Percentiles rank a stretch among this genome's conserved stretches.
phyloP scores from a whole-genome alignment of 2,329 filamentous ascomycete genomes.

The Cladophialophora carrionii region DNA sequence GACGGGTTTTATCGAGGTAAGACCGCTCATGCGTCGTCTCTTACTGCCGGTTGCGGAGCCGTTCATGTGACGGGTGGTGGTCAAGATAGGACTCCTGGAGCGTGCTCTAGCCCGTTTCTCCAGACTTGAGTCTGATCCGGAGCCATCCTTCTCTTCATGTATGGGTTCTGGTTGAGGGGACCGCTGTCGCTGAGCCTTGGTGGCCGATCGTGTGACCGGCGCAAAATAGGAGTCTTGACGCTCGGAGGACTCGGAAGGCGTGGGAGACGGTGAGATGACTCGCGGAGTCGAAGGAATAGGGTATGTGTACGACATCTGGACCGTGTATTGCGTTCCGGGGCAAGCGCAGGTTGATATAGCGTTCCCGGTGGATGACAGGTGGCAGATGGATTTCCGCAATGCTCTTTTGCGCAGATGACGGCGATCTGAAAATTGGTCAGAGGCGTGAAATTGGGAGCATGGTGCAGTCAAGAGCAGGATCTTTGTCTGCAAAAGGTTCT shows the following conservation, averaged over 20 bases:
- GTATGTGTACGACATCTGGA: constrained; percentile 53
- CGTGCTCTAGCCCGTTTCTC: constrained; percentile 67
- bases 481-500: not conserved
- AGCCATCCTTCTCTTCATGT: constrained; percentile 58
- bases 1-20: constrained; percentile 54
- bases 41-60: constrained; percentile 36
- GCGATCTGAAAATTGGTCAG: not conserved
- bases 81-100: constrained; percentile 68
- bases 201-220: constrained; percentile 75
- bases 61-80: constrained; percentile 40
- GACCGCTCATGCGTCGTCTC: constrained; percentile 55
- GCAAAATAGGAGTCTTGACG: constrained; percentile 67
- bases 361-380: constrained; percentile 5
- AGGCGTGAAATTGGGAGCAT: constrained; percentile 3
- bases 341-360: constrained; percentile 4
- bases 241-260: constrained; percentile 63
- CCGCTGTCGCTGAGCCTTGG: constrained; percentile 54
- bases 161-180: constrained; percentile 60
- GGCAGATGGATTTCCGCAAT: constrained; percentile 11
- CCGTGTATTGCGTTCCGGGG: constrained; percentile 1
- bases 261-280: constrained; percentile 87
- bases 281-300: constrained; percentile 76
- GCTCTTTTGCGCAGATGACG: not conserved
- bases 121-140: constrained; percentile 58
- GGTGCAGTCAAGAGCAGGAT: not conserved